phyloP scores from a whole-genome alignment of 2,329 filamentous ascomycete species.

The Zymoseptoria brevis region DNA sequence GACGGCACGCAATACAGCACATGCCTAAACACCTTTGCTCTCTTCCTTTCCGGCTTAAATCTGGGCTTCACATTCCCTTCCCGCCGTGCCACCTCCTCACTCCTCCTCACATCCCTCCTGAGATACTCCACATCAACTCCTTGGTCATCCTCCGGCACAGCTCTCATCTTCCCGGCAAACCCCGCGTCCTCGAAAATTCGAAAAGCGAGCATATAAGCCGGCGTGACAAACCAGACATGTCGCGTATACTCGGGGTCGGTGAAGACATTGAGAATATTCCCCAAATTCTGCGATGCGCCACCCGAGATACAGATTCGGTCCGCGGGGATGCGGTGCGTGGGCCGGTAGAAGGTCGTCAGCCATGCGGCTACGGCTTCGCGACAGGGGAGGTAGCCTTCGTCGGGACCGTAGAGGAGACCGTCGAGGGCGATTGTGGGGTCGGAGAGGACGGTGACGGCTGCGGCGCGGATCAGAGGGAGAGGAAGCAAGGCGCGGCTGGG shows the following conservation, averaged over 20 bases:
- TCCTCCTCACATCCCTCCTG: constrained; percentile 42
- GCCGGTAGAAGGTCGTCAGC: constrained; percentile 56
- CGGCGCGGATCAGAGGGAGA: constrained; percentile 51
- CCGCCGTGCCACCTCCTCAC: constrained; percentile 35
- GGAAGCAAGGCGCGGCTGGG: constrained; percentile 60
- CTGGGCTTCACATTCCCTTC: constrained; percentile 15
- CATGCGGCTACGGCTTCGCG: constrained; percentile 61
- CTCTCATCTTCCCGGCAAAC: constrained; percentile 58
- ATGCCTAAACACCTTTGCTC: constrained; percentile 72
- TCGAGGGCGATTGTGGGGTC: constrained; percentile 51
- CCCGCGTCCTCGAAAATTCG: constrained; percentile 78
- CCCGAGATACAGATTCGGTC: constrained; percentile 72
- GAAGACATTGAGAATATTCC: constrained; percentile 68
- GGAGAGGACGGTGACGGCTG: constrained; percentile 54
- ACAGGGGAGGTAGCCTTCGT: constrained; percentile 64
- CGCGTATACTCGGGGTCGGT: constrained; percentile 69
- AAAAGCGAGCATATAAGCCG: constrained; percentile 77
- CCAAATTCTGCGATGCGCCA: constrained; percentile 76
- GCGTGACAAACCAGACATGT: constrained; percentile 71
- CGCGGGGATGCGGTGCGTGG: constrained; percentile 33
- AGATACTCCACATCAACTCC: constrained; percentile 64
- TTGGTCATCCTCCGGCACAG: constrained; percentile 67
- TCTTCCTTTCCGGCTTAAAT: constrained; percentile 49
- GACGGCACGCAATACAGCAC: constrained; percentile 84
- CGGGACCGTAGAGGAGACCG: constrained; percentile 71